Evolutionary conservation across 1,139 yeast species (phyloP).

Genomic region (Yamadazyma spencermartinsiae): DNA sequence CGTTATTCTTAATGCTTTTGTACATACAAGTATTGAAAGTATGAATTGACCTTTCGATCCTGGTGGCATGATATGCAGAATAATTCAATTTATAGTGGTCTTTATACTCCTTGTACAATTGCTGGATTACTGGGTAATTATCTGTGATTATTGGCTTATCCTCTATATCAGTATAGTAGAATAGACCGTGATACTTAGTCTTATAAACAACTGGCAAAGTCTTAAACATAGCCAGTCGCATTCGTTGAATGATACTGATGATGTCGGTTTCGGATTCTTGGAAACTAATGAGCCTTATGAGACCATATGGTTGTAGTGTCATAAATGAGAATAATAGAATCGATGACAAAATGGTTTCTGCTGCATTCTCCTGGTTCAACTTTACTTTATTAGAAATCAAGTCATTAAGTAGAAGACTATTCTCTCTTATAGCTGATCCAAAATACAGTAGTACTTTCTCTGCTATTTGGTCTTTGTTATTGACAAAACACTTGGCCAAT

Average conservation of each 20-base stretch:
- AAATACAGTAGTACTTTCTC: neutral
- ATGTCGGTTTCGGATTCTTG: constrained; percentile 8
- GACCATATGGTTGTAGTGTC: constrained; percentile 28
- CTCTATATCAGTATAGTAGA: constrained; percentile 3
- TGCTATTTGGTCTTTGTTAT: neutral
- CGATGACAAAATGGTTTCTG: constrained; percentile 21
- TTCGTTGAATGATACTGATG: constrained; percentile 6
- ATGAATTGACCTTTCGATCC: neutral
- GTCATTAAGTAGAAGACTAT: neutral
- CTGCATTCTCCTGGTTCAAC: constrained; percentile 7
- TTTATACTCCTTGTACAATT: neutral
- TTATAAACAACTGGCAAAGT: constrained; percentile 4
- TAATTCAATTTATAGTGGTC: neutral
- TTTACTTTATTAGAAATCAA: neutral
- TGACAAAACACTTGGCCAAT: too few species aligned
- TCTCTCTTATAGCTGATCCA: neutral
- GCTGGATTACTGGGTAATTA: neutral
- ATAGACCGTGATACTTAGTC: constrained; percentile 3
- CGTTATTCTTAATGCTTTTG: constrained; percentile 7
- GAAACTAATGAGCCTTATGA: constrained; percentile 24
- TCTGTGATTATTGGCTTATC: constrained; percentile 1
- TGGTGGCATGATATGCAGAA: neutral
- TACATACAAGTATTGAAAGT: constrained; percentile 11
- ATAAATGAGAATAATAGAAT: constrained; percentile 26
- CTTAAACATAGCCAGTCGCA: neutral